These are phyloP conservation scores for Phytopythium litorale DNA, from an alignment of 352 stramenopile species.

Conservation along the genomic window DNA sequence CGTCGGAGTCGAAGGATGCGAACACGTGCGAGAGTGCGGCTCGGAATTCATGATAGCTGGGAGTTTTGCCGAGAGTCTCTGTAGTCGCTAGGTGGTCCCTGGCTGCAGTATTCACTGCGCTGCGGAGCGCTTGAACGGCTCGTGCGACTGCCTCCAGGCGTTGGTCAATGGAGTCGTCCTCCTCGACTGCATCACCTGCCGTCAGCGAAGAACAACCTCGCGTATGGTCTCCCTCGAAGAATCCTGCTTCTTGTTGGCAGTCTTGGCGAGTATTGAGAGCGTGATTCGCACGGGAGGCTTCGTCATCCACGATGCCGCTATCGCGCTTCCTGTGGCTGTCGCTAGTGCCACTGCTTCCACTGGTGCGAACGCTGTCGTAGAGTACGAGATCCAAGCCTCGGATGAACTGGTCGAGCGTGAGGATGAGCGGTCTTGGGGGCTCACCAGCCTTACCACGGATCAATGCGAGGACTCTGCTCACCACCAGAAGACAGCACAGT, in stretches of 20 bases:
- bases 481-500: background rate
- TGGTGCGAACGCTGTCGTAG: background rate
- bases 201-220: background rate
- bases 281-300: no score
- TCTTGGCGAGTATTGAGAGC: background rate
- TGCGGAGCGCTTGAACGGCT: conserved; percentile 19
- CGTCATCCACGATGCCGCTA: no score
- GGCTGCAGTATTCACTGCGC: conserved; percentile 38
- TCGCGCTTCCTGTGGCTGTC: background rate
- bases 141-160: background rate
- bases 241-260: background rate
- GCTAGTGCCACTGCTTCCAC: background rate
- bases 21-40: conserved; percentile 51
- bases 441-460: conserved; percentile 39
- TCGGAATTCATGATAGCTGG: conserved; percentile 49
- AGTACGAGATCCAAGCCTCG: conserved; percentile 45
- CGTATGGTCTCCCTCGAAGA: background rate
- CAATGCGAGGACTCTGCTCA: conserved; percentile 44
- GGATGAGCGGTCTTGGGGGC: conserved; percentile 31
- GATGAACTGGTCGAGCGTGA: conserved; percentile 48
- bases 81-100: conserved; percentile 17
- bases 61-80: conserved; percentile 14
- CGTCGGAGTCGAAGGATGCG: conserved; percentile 47
- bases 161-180: background rate
- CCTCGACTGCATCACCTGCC: no score